Evolutionary conservation across 805 yeast species (phyloP), one percentile per base, ranked within the genome.

Genomic region (Hanseniaspora thailandica): DNA sequence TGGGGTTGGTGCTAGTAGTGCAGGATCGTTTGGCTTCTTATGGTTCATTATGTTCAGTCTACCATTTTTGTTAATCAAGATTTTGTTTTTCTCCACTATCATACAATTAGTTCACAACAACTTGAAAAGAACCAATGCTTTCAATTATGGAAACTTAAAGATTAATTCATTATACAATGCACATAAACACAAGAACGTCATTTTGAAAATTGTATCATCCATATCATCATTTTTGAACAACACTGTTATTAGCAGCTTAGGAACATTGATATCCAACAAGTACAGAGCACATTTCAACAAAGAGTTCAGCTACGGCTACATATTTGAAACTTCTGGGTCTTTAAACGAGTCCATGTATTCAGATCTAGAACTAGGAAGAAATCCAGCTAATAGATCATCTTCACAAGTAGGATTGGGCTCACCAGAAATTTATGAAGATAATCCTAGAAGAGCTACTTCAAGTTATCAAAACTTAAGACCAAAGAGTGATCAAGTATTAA

Each of bases 301-400:
- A n/a, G 47, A 41, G 7, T 50, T 41, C 31, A 46, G 36, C 7
- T 30, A 43, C 15, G 39, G 31, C 25, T 17, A n/a, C 10, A 31
- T 50, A 17, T 23, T 50, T n/a, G 38, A 30, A 20, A 10, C 28
- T 30, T 33, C 38, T n/a, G 5, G 12, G 9, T 3, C 30, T 17
- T 4, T 38, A 7, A 19, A 22, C 25, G 46, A 22, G 4, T 20
- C 38, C 2, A 5, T 22, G 9, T 43, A 50, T 22, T 38, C 39
- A 5, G 54, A 50, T 28, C 35, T 50, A 36, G 54, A 50, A 22
- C 23, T 43, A 3, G 54, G 54, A 26, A 43, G 46, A 28, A 19
- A 25, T 4, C 10, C 39, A 23, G 12, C 17, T 8, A 19, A 8
- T 19, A 26, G 22, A 39, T 15, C 10, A 8, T 3, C 23, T 2